Evolutionary conservation across 2,329 filamentous ascomycete genomes (phyloP).

Genomic region (Aspergillus sp.): DNA sequence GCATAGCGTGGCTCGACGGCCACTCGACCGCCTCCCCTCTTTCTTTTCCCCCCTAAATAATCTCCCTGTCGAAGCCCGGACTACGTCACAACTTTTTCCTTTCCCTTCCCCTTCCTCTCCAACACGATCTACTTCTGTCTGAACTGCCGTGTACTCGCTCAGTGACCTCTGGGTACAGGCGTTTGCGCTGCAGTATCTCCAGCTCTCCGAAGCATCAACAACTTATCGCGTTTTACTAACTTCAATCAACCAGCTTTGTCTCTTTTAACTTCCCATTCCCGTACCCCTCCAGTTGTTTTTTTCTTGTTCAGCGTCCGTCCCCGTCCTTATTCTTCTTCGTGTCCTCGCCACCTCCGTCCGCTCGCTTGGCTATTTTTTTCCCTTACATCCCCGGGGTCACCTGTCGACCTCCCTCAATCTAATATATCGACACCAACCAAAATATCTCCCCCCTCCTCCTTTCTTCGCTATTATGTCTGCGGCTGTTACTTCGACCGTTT

Average conservation of each 20-base stretch:
- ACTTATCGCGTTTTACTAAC: constrained; percentile 5
- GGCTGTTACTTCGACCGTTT: constrained; percentile 40
- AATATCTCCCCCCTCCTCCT: not conserved
- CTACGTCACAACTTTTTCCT: constrained; percentile 42
- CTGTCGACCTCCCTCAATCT: constrained; percentile 20
- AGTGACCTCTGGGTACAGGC: constrained; percentile 9
- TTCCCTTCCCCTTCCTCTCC: constrained; percentile 10
- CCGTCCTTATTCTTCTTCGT: constrained; percentile 14
- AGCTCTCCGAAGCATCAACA: constrained; percentile 12
- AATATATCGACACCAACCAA: constrained; percentile 16
- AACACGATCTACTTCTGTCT: not conserved
- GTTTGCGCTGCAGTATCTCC: not conserved
- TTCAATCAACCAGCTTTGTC: constrained; percentile 13
- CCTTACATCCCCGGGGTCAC: constrained; percentile 19
- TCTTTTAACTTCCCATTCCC: constrained; percentile 12
- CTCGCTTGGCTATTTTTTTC: constrained; percentile 27
- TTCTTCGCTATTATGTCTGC: constrained; percentile 40
- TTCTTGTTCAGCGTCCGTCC: constrained; percentile 16
- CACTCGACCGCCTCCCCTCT: constrained; percentile 31
- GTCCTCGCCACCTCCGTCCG: constrained; percentile 17
- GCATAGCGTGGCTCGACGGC: constrained; percentile 23
- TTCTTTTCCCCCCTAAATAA: constrained; percentile 37
- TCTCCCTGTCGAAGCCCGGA: constrained; percentile 33
- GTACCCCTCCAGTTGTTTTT: not conserved
- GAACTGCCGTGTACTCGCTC: constrained; percentile 4